Evolutionary conservation across 805 yeast genomes (phyloP), one percentile per base, ranked within the genome.

Genomic region (Metschnikowia peoriensis): DNA sequence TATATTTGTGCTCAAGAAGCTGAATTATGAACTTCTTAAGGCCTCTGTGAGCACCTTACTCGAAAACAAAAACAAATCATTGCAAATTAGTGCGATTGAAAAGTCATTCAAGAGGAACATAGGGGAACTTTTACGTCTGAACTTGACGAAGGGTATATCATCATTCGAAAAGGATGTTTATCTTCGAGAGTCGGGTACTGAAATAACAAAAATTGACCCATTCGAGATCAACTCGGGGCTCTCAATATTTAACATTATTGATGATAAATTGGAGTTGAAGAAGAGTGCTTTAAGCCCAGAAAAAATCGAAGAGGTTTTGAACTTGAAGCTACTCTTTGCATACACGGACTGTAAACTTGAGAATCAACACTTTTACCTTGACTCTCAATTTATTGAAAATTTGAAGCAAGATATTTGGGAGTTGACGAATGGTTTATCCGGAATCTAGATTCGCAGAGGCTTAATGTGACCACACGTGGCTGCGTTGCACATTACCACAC

Each of bases 251-350:
- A 67, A 67, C 44, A 72, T 75, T 12, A 64, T 82, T 29, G 89
- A 86, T 62, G 73, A 77, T 56, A 81, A 83, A 61, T 62, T 82
- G 22, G 86, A 85, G 56, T 65, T 85, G 28, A 66, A 66, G 28
- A 62, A 63, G 2, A 66, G 79, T 60, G 81, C 82, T 1, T 52
- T 53, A 4, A 57, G 60, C 1, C 85, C 86, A 0, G 48, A 54
- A 11, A 62, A 66, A 1, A 57, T 73, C 4, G 85, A 84, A 45
- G 88, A 85, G 50, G 66, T 86, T 49, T 82, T 88, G 85, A 85
- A 83, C 58, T 66, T 86, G 52, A 79, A 79, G 53, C 64, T 87
- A 46, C 66, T 87, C 8, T 84, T 87, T 68, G 79, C 84, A 14
- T 87, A 75, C 67, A 76, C 81, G 40, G 89, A 86, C 50, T 66